Conservation (phyloP, 768 basidiomycete genomes). For the Pisolithus tinctorius region DNA sequence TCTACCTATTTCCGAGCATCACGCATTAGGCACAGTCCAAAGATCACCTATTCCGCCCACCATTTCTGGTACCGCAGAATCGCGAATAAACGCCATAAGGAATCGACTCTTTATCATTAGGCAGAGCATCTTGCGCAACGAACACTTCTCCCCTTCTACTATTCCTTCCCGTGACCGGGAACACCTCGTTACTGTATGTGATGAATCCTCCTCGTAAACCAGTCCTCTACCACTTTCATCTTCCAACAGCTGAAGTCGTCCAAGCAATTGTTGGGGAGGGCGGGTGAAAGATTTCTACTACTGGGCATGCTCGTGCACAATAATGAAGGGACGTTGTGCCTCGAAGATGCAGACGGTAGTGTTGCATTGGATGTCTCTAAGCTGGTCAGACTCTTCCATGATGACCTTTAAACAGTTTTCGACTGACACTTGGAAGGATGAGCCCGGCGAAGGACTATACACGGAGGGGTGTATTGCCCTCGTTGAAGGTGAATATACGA, state of each 20-base stretch:
- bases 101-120: slow-evolving; percentile 87
- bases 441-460: slow-evolving; percentile 91
- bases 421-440: slow-evolving; percentile 42
- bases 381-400: slow-evolving; percentile 42
- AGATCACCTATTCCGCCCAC: slow-evolving; percentile 49
- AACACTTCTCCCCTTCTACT: slow-evolving; percentile 96
- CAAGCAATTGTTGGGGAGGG: slow-evolving; percentile 89
- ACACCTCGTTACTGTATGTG: slow-evolving; percentile 76
- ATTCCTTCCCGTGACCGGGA: slow-evolving; percentile 84
- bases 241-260: slow-evolving; percentile 77
- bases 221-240: slow-evolving; percentile 12
- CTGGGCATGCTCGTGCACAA: slow-evolving; percentile 88
- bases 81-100: slow-evolving; percentile 70
- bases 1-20: background rate
- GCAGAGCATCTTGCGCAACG: slow-evolving; percentile 90
- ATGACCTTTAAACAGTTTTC: background rate
- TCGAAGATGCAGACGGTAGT: slow-evolving; percentile 90
- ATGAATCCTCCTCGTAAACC: slow-evolving; percentile 7
- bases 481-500: slow-evolving; percentile 93
- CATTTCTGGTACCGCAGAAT: slow-evolving; percentile 79
- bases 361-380: slow-evolving; percentile 87
- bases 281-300: slow-evolving; percentile 84
- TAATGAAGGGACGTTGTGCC: slow-evolving; percentile 83
- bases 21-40: slow-evolving; percentile 8
- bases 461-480: slow-evolving; percentile 95